Evolutionary conservation across 2,329 filamentous ascomycete genomes (phyloP).

Genomic region (Pseudocercospora vitis): DNA sequence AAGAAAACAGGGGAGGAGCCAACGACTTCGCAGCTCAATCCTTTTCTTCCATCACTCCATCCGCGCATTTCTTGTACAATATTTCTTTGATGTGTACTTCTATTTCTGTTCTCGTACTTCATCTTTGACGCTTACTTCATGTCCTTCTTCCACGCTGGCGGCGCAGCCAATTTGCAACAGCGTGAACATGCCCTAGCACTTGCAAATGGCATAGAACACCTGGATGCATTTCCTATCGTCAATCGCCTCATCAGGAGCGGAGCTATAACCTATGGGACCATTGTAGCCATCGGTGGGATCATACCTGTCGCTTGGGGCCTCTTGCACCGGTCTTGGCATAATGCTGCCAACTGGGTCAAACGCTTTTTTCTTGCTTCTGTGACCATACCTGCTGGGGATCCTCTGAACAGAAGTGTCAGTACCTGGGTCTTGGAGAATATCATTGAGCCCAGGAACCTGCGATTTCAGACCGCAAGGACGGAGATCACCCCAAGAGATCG

Average conservation of each 20-base stretch:
- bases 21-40: not conserved
- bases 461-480: slow-evolving; percentile 30
- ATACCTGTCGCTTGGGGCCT: slow-evolving; percentile 26
- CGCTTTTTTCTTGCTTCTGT: slow-evolving; percentile 30
- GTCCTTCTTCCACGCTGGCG: slow-evolving; percentile 21
- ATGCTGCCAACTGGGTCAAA: slow-evolving; percentile 24
- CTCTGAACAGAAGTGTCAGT: slow-evolving; percentile 29
- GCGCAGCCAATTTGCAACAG: slow-evolving; percentile 21
- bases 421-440: slow-evolving; percentile 30
- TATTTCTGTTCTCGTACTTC: not conserved
- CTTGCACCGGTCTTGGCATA: slow-evolving; percentile 23
- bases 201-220: slow-evolving; percentile 17
- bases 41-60: not conserved
- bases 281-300: slow-evolving; percentile 27
- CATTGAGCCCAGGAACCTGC: slow-evolving; percentile 23
- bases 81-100: slow-evolving; percentile 1
- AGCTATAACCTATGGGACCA: too few species aligned
- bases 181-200: slow-evolving; percentile 12
- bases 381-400: slow-evolving; percentile 28
- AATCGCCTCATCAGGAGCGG: too few species aligned
- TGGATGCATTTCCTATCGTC: too few species aligned
- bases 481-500: slow-evolving; percentile 21
- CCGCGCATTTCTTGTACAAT: not conserved
- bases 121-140: slow-evolving; percentile 3
- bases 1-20: not conserved